Conservation (phyloP, 768 basidiomycete species). For the Russula sp. region DNA sequence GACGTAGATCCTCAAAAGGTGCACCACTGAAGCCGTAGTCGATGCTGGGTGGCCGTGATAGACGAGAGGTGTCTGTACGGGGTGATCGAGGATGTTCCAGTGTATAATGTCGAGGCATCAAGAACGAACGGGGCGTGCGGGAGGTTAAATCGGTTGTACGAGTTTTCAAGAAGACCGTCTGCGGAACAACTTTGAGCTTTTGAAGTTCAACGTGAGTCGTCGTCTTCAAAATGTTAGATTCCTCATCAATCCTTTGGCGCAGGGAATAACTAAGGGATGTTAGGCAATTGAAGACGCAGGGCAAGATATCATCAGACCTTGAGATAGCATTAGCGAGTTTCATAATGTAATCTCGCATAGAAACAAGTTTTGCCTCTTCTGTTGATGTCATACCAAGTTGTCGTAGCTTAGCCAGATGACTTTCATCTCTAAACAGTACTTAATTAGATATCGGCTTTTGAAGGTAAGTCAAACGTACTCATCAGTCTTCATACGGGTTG, state of each 20-base stretch:
- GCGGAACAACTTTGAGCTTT: conserved; percentile 85
- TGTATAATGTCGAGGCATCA: conserved; percentile 44
- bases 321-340: conserved; percentile 78
- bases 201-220: conserved; percentile 73
- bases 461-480: conserved; percentile 59
- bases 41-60: conserved; percentile 48
- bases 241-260: conserved; percentile 59
- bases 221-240: conserved; percentile 60
- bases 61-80: conserved; percentile 48
- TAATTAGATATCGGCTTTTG: conserved; percentile 6
- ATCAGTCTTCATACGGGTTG: conserved; percentile 59
- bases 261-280: conserved; percentile 57
- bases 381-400: conserved; percentile 79
- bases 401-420: conserved; percentile 70
- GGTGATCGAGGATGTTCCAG: conserved; percentile 44
- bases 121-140: conserved; percentile 40
- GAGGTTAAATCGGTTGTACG: conserved; percentile 42
- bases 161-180: conserved; percentile 83
- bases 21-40: conserved; percentile 50
- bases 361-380: conserved; percentile 84
- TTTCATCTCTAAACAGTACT: conserved; percentile 60
- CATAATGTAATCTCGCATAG: conserved; percentile 84
- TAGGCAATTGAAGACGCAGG: background rate
- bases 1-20: conserved; percentile 74
- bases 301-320: conserved; percentile 43